Evolutionary conservation across 2,329 filamentous ascomycete genomes (phyloP).

Genomic region (Fusarium sp.): DNA sequence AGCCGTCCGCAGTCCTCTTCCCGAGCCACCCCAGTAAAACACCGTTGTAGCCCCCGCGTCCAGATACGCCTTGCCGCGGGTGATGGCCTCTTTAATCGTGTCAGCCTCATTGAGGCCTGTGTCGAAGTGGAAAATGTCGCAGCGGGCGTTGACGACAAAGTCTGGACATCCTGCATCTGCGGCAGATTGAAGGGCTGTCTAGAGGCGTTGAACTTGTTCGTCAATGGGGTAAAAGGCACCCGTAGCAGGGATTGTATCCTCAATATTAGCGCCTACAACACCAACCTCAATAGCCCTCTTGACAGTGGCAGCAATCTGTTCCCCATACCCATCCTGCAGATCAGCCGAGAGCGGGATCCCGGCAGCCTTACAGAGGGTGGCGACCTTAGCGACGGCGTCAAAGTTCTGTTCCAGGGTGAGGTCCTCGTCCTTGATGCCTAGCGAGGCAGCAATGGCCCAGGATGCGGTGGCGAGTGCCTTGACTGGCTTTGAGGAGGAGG

Average conservation of each 20-base stretch:
- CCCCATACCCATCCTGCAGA: slow-evolving; percentile 71
- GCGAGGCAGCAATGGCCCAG: slow-evolving; percentile 61
- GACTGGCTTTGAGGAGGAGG: slow-evolving; percentile 49
- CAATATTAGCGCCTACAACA: slow-evolving; percentile 69
- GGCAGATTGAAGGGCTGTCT: slow-evolving; percentile 57
- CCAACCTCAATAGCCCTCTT: slow-evolving; percentile 61
- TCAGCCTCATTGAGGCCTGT: slow-evolving; percentile 47
- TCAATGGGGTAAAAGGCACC: slow-evolving; percentile 53
- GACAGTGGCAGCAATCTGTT: slow-evolving; percentile 59
- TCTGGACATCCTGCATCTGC: slow-evolving; percentile 61
- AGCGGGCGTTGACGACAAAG: slow-evolving; percentile 70
- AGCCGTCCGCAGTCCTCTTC: slow-evolving; percentile 55
- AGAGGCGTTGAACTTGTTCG: slow-evolving; percentile 62
- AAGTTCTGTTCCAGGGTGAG: slow-evolving; percentile 66
- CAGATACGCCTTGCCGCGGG: slow-evolving; percentile 67
- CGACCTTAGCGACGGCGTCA: slow-evolving; percentile 58
- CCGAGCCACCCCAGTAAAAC: slow-evolving; percentile 69
- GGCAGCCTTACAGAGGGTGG: slow-evolving; percentile 53
- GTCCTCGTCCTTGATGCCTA: slow-evolving; percentile 60
- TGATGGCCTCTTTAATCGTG: slow-evolving; percentile 61
- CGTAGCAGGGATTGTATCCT: slow-evolving; percentile 59
- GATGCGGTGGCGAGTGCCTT: slow-evolving; percentile 63
- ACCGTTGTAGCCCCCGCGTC: slow-evolving; percentile 69
- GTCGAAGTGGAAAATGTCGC: slow-evolving; percentile 62
- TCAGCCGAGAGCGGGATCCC: slow-evolving; percentile 67